Conservation (phyloP, 495 filamentous ascomycete species). For the Amphirosellinia nigrospora region DNA sequence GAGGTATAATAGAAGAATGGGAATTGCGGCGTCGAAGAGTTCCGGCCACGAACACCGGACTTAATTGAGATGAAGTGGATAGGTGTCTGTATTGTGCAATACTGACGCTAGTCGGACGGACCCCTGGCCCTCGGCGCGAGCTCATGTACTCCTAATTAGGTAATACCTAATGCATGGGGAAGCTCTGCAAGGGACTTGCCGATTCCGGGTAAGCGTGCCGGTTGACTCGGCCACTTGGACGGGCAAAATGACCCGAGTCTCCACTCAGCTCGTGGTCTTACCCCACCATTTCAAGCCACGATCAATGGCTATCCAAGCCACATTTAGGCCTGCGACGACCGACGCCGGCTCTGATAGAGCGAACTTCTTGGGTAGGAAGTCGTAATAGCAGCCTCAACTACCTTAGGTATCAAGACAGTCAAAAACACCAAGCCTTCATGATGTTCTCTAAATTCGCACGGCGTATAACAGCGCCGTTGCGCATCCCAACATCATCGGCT, state of each 20-base stretch:
- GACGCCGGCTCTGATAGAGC: too few relatives aligned
- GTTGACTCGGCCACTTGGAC: neutral
- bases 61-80: slow-evolving; percentile 6
- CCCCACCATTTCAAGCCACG: neutral
- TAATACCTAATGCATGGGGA: slow-evolving; percentile 22
- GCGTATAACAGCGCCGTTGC: neutral
- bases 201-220: neutral
- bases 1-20: neutral
- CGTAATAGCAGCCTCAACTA: too few relatives aligned
- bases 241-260: neutral
- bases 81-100: slow-evolving; percentile 25
- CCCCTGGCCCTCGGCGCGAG: neutral
- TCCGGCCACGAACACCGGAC: slow-evolving; percentile 22
- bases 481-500: neutral
- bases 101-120: neutral
- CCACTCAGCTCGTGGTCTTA: neutral
- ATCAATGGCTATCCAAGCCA: neutral
- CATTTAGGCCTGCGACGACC: neutral
- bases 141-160: neutral
- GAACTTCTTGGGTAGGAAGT: too few relatives aligned
- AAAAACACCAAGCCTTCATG: neutral
- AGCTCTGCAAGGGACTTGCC: slow-evolving; percentile 23
- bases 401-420: neutral
- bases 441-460: slow-evolving; percentile 5
- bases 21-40: slow-evolving; percentile 18